phyloP scores from a whole-genome alignment of 345 rosid genomes.

The Corymbia maculata region DNA sequence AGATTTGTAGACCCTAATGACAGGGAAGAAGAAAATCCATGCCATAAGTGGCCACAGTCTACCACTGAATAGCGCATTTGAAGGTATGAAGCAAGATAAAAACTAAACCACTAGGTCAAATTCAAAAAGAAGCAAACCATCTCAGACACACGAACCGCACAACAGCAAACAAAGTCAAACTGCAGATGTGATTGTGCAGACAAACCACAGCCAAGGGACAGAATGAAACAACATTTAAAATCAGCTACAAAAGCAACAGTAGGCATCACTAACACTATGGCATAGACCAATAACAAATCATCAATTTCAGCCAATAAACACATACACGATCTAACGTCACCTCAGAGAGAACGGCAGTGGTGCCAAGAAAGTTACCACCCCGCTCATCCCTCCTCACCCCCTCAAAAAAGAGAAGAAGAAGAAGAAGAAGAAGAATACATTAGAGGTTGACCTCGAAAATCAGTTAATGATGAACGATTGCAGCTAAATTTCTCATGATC shows the following conservation, averaged over 20 bases:
- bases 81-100: not conserved
- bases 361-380: not conserved
- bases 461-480: not conserved
- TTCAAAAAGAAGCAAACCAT: not conserved
- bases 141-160: not conserved
- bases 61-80: not conserved
- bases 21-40: not conserved
- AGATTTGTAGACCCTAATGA: not conserved
- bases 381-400: no score
- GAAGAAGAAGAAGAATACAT: not conserved
- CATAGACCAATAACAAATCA: not conserved
- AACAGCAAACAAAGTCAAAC: not conserved
- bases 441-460: not conserved
- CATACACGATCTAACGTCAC: not conserved
- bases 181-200: not conserved
- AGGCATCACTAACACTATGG: not conserved
- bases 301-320: not conserved
- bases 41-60: not conserved
- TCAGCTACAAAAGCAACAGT: not conserved
- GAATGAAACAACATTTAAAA: not conserved
- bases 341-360: not conserved
- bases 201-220: not conserved
- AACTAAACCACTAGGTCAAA: not conserved
- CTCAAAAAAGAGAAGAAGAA: accelerated
- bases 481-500: not conserved